Evolutionary conservation across 495 filamentous ascomycete species (phyloP), one percentile per base, ranked within the genome.

Genomic region (Oidiodendron maius): DNA sequence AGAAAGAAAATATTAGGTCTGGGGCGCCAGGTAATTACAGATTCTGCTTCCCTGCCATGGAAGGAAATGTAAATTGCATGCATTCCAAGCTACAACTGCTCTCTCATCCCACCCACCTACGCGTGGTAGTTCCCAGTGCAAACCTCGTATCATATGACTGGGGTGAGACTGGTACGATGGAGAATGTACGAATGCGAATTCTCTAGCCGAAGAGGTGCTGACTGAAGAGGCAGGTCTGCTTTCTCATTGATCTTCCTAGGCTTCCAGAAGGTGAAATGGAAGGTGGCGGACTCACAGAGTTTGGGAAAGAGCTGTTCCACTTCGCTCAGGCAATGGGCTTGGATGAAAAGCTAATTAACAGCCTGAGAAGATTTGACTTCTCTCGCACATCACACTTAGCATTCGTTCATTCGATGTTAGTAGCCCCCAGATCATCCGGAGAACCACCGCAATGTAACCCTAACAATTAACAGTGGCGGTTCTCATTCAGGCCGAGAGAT

Each of bases 31-130:
- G 42, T 2, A 52, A 64, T 40, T 66, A 91, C 20, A 72, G 75
- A 16, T 75, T 91, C 26, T 91, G 86, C 56, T 95, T 95, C 49
- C 93, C 93, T 5, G 87, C 64, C 60, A 55, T 87, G 80, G 69
- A 74, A 13, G 77, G 77, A 0, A 73, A 81, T 41, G 64, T 83
- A 1, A 76, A 75, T 20, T 80, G 72, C 55, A 95, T 95, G 90
- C 90, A 96, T 58, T 93, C 87, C 4, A 96, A 96, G 56, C 64
- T 96, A 11, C 86, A 89, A 75, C 70, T 96, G 0, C 71, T 96
- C 0, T 89, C 87, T 54, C 82, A 44, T 16, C 41, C 41, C n/a
- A 57, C 50, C 0, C 79, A 90, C 57, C 59, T 95, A 2, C 75
- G 90, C 0, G 73, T 96, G 9, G 90, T 76, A 0, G 74, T 95